Percentiles rank a stretch among this genome's conserved stretches.
phyloP scores from a whole-genome alignment of 176 grass and related monocot genomes.

The Areca catechu region DNA sequence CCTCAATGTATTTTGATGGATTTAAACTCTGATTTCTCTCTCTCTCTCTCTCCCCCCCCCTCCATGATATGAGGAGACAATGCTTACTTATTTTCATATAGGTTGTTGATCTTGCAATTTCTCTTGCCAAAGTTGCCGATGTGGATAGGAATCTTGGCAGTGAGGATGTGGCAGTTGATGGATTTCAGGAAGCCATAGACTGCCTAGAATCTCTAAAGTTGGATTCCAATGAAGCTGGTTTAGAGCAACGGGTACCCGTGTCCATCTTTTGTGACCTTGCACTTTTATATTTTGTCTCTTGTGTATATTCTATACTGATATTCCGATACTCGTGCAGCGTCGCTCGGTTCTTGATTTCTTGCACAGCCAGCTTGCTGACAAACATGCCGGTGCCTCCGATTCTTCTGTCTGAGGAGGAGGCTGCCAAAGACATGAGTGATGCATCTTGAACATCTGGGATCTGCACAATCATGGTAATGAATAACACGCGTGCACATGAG shows the following conservation, averaged over 20 bases:
- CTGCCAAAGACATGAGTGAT: no score
- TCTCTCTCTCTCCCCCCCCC: no score
- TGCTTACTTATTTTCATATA: constrained; percentile 19
- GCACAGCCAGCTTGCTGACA: constrained; percentile 52
- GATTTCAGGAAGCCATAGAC: constrained; percentile 81
- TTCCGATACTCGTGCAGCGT: constrained; percentile 31
- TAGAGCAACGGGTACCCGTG: constrained; percentile 47
- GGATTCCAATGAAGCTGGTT: constrained; percentile 38
- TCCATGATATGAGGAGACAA: no score
- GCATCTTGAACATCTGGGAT: no score
- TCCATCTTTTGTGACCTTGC: background rate
- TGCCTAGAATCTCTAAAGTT: constrained; percentile 86
- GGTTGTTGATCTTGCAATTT: constrained; percentile 89
- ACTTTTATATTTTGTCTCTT: background rate
- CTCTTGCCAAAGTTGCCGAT: constrained; percentile 96
- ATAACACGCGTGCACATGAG: no score
- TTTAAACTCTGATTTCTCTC: no score
- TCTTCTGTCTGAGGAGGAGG: constrained; percentile 2
- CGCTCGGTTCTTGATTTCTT: constrained; percentile 68
- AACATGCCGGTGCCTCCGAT: background rate
- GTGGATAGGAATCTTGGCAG: constrained; percentile 81
- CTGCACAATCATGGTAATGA: no score
- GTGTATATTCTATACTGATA: background rate
- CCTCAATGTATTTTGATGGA: no score
- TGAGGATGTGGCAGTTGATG: constrained; percentile 37